A percentile compares a stretch with the other conserved stretches of the same genome.
These are phyloP conservation scores for Ophiocytium majus DNA, from an alignment of 352 stramenopile genomes.

Conservation along the genomic window DNA sequence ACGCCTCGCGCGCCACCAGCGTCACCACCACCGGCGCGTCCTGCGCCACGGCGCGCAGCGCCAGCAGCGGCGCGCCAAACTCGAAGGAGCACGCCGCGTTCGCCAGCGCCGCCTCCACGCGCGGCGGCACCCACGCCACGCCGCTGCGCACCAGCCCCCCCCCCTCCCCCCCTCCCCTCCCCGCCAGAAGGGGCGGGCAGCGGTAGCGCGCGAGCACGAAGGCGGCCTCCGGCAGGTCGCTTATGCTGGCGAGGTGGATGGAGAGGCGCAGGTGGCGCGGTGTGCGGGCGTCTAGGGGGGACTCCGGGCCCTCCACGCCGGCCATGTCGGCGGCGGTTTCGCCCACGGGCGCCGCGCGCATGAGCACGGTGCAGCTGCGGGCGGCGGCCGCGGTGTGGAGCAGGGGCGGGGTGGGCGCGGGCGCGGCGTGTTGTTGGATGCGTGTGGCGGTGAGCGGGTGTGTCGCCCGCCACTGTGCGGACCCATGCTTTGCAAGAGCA, in stretches of 20 bases:
- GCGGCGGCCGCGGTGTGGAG: no score
- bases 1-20: neutral
- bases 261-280: constrained; percentile 33
- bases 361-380: neutral
- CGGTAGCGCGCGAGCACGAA: constrained; percentile 28
- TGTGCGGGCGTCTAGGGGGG: neutral
- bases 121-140: neutral
- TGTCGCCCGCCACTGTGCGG: no score
- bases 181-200: neutral
- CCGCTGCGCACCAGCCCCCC: no score
- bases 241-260: constrained; percentile 35
- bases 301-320: neutral
- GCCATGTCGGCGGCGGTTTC: neutral
- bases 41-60: neutral
- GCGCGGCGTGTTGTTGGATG: no score
- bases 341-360: neutral
- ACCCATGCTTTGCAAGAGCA: no score
- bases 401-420: no score
- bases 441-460: no score
- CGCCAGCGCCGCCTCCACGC: neutral
- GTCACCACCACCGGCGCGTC: neutral
- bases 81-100: neutral
- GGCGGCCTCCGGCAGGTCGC: constrained; percentile 34
- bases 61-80: neutral
- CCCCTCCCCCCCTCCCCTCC: no score